Percentiles rank a stretch among this genome's conserved stretches.
Conservation (phyloP, 257 asterid genomes). For the Verbena officinalis region DNA sequence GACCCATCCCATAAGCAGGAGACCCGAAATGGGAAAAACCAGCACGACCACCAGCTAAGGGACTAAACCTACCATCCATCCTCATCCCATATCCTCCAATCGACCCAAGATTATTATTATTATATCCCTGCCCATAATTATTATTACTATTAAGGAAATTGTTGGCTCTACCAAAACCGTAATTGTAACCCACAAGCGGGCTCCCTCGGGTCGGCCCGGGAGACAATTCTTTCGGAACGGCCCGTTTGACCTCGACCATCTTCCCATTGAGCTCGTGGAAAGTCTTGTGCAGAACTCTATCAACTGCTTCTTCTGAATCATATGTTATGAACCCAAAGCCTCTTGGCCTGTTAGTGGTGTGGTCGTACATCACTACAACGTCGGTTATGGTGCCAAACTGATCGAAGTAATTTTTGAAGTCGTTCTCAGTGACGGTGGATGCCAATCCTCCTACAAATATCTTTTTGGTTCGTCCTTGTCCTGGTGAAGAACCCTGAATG, state of each 20-base stretch:
- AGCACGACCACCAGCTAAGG: conserved; percentile 55
- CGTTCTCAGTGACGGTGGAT: conserved; percentile 75
- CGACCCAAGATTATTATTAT: conserved; percentile 49
- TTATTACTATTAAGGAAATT: conserved; percentile 57
- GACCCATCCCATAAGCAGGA: conserved; percentile 56
- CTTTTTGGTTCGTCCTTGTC: conserved; percentile 83
- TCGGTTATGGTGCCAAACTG: conserved; percentile 76
- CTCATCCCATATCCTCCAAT: conserved; percentile 68
- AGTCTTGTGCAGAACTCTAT: conserved; percentile 68
- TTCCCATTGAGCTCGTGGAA: conserved; percentile 80
- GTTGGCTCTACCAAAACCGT: conserved; percentile 59
- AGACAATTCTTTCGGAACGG: conserved; percentile 79
- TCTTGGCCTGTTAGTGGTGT: conserved; percentile 82
- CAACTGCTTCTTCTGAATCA: conserved; percentile 85
- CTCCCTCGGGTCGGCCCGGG: conserved; percentile 62
- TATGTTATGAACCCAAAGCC: conserved; percentile 83
- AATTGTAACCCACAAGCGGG: conserved; percentile 61
- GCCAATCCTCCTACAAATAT: conserved; percentile 92
- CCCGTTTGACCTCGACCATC: conserved; percentile 84
- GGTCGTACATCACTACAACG: conserved; percentile 88
- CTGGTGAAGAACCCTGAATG: conserved; percentile 78
- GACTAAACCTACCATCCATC: conserved; percentile 67
- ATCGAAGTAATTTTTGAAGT: conserved; percentile 71
- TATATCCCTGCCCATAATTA: conserved; percentile 62
- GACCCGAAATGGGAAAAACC: conserved; percentile 56